phyloP scores from a whole-genome alignment of 192 early-diverging fungal genomes.

The Jimgerdemannia flammicorona region DNA sequence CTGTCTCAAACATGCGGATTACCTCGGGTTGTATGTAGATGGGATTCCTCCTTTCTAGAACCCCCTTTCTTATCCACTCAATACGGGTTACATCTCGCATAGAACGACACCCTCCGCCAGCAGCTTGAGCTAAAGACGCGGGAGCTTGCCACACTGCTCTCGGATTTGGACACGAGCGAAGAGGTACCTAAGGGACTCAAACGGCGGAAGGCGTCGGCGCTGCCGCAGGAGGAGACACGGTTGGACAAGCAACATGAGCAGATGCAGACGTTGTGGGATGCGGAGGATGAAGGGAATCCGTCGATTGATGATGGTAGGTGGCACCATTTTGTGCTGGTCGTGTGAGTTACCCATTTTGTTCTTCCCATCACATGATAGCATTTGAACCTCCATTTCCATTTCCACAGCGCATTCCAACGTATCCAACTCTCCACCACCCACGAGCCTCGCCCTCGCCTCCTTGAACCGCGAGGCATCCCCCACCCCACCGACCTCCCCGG shows the following conservation, averaged over 20 bases:
- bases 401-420: neutral
- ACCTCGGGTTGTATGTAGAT: neutral
- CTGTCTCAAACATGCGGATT: neutral
- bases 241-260: neutral
- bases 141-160: conserved; percentile 41
- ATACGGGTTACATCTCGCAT: neutral
- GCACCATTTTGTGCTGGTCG: neutral
- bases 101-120: conserved; percentile 49
- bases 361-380: neutral
- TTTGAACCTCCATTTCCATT: neutral
- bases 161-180: conserved; percentile 30
- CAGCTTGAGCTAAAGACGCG: conserved; percentile 52
- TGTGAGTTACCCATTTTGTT: neutral
- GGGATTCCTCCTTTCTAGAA: neutral
- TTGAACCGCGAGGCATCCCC: conserved; percentile 9
- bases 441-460: neutral
- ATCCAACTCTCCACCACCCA: neutral
- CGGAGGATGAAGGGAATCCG: conserved; percentile 19
- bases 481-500: conserved; percentile 9
- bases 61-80: neutral
- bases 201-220: conserved; percentile 12
- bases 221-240: neutral
- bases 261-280: conserved; percentile 11
- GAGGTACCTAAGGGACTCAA: conserved; percentile 19
- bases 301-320: neutral